Evolutionary conservation across 1,139 yeast species (phyloP).

Genomic region (Lipomyces yarrowii): DNA sequence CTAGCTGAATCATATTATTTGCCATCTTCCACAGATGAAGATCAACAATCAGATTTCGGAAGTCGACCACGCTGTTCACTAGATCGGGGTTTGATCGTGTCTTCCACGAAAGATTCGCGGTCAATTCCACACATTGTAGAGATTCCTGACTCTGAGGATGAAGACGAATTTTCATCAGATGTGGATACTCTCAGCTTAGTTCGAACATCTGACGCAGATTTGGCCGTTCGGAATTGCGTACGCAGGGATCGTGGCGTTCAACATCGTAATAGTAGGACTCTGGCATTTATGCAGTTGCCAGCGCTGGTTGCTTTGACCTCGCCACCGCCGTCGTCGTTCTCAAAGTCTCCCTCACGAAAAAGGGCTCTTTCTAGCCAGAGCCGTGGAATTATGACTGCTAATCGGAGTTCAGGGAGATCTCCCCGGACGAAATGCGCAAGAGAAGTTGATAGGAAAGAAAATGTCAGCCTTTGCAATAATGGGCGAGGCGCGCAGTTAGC

Average conservation of each 20-base stretch:
- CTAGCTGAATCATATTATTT: neutral
- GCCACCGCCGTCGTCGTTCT: neutral
- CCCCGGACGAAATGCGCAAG: neutral
- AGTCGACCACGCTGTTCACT: neutral
- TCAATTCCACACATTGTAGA: conserved; percentile 1
- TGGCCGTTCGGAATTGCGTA: neutral
- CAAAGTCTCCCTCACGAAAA: neutral
- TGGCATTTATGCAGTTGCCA: neutral
- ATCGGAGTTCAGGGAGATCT: neutral
- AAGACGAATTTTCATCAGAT: neutral
- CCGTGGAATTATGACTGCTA: neutral
- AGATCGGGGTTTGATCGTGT: neutral
- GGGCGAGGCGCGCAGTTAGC: conserved; percentile 1
- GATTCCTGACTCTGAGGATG: conserved; percentile 6
- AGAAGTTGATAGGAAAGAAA: neutral
- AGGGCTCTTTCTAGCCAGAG: neutral
- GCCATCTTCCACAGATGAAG: neutral
- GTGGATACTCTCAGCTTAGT: neutral
- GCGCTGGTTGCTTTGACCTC: neutral
- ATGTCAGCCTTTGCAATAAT: neutral
- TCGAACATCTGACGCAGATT: neutral
- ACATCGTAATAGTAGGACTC: neutral
- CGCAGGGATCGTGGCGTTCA: neutral
- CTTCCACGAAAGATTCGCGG: neutral
- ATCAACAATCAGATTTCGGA: neutral